These are phyloP conservation scores for Lactifluus pinguis DNA, from an alignment of 768 basidiomycete genomes.

Conservation along the genomic window DNA sequence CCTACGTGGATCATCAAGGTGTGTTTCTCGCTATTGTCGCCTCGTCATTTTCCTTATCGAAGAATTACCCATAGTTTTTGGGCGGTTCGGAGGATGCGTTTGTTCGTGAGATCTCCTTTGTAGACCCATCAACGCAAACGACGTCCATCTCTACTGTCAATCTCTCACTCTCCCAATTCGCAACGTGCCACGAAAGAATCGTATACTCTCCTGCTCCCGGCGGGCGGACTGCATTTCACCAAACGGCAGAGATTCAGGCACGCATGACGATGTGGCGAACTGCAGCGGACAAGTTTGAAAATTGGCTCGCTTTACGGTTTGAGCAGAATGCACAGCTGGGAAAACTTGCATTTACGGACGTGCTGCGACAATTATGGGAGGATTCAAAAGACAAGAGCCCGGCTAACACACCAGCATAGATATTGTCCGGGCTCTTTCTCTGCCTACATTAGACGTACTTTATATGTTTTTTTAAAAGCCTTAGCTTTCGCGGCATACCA, in stretches of 20 bases:
- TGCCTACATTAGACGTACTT: conserved; percentile 16
- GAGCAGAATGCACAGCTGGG: conserved; percentile 88
- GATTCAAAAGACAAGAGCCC: conserved; percentile 45
- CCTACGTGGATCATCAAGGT: conserved; percentile 93
- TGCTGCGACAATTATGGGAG: conserved; percentile 72
- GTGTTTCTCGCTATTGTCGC: conserved; percentile 21
- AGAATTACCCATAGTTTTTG: conserved; percentile 48
- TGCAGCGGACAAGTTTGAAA: conserved; percentile 76
- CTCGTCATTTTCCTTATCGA: background rate
- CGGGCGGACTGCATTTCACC: conserved; percentile 62
- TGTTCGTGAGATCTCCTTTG: conserved; percentile 88
- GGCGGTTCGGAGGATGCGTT: conserved; percentile 92
- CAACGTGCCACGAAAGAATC: conserved; percentile 86
- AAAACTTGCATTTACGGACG: conserved; percentile 84
- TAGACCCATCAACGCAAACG: conserved; percentile 73
- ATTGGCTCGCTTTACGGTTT: conserved; percentile 81
- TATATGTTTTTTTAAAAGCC: conserved; percentile 23
- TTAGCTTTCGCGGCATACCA: conserved; percentile 18
- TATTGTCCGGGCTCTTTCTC: conserved; percentile 10
- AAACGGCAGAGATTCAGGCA: conserved; percentile 89
- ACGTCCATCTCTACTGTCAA: conserved; percentile 88
- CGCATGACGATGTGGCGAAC: conserved; percentile 73
- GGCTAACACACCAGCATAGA: conserved; percentile 24
- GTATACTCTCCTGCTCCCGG: conserved; percentile 66
- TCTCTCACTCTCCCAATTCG: conserved; percentile 90